Percentiles rank a stretch among this genome's conserved stretches.
These are phyloP conservation scores for Tricholoma sp. DNA, from an alignment of 768 basidiomycete genomes.

Conservation along the genomic window DNA sequence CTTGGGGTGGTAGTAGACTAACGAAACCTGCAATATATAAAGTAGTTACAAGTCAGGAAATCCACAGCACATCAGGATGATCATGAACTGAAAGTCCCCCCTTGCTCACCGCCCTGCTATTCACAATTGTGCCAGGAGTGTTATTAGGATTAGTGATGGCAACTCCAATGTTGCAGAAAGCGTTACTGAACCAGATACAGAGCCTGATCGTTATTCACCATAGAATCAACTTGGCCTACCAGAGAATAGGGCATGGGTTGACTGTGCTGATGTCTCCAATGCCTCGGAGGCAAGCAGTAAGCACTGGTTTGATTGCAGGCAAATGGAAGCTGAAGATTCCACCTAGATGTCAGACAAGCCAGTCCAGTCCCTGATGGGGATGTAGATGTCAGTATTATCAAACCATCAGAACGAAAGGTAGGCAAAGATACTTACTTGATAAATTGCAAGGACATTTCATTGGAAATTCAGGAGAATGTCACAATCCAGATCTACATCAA, in stretches of 20 bases:
- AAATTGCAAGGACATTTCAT: background rate
- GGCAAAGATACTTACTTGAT: constrained; percentile 2
- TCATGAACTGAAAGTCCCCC: background rate
- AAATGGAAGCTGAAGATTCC: background rate
- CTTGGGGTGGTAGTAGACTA: background rate
- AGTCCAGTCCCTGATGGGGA: background rate
- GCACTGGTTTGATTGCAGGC: background rate
- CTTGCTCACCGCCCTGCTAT: background rate
- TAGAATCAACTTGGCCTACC: background rate
- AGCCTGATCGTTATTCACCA: background rate
- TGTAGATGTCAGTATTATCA: background rate
- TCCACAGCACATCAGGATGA: background rate
- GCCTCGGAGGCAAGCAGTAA: background rate
- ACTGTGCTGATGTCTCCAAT: background rate
- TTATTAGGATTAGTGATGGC: background rate
- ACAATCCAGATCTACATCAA: background rate
- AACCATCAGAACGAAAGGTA: background rate
- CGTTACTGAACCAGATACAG: background rate
- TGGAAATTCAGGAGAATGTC: background rate
- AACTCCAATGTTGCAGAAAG: background rate
- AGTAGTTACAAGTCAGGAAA: background rate
- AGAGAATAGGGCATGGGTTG: background rate
- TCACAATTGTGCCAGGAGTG: background rate
- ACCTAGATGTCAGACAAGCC: background rate
- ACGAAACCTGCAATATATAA: background rate